These are phyloP conservation scores for Rhizophlyctis rosea DNA, from an alignment of 192 early-diverging fungal genomes.

Conservation along the genomic window DNA sequence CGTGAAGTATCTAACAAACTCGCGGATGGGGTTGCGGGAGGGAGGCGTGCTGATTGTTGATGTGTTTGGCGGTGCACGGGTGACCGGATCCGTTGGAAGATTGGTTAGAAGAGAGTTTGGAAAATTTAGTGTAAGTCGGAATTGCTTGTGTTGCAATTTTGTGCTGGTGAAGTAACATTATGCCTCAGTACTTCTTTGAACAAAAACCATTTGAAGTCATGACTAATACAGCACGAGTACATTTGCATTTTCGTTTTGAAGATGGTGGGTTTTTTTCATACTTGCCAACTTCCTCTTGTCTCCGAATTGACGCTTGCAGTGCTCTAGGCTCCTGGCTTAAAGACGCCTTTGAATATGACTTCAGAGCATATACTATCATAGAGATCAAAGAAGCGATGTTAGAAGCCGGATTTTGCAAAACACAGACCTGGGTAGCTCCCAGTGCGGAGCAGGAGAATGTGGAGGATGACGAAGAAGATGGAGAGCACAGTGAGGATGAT, in stretches of 20 bases:
- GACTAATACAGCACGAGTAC: conserved; percentile 29
- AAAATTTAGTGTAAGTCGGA: conserved; percentile 12
- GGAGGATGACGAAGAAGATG: conserved; percentile 18
- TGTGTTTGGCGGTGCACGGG: conserved; percentile 39
- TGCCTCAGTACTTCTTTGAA: conserved; percentile 36
- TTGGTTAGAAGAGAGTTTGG: conserved; percentile 11
- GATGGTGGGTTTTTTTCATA: conserved; percentile 21
- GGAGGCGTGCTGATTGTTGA: conserved; percentile 46
- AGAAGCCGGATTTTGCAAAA: conserved; percentile 44
- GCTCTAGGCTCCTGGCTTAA: conserved; percentile 30
- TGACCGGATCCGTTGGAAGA: conserved; percentile 9
- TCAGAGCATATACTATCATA: conserved; percentile 38
- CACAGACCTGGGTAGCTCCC: conserved; percentile 37
- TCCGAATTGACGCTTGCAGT: neutral
- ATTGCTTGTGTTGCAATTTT: no score
- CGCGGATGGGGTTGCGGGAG: conserved; percentile 21
- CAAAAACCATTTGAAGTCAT: conserved; percentile 34
- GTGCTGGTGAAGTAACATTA: conserved; percentile 7
- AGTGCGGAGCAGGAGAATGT: conserved; percentile 3
- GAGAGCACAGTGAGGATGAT: no score
- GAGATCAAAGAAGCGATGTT: conserved; percentile 52
- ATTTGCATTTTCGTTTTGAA: conserved; percentile 39
- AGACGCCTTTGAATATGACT: conserved; percentile 39
- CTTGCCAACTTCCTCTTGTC: neutral
- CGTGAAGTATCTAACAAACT: conserved; percentile 34